A percentile compares a stretch with the other conserved stretches of the same genome.
Conservation (phyloP, 257 asterid genomes). For the Primulina huaijiensis region DNA sequence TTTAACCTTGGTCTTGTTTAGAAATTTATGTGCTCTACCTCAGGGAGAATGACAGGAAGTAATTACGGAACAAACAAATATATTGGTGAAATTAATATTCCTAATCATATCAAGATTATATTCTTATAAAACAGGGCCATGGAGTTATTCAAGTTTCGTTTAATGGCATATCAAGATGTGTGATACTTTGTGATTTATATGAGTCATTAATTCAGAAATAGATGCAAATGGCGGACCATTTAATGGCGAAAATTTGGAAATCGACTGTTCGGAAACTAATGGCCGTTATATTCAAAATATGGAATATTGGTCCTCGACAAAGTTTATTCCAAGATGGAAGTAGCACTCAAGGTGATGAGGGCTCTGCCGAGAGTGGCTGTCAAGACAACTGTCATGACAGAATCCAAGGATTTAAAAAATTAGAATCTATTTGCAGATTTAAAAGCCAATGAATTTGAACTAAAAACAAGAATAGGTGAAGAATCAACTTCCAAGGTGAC, state of each 20-base stretch:
- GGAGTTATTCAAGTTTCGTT: background rate
- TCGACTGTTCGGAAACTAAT: background rate
- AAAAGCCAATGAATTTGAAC: too few species aligned
- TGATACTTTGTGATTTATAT: conserved; percentile 3
- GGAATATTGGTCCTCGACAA: background rate
- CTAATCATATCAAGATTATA: background rate
- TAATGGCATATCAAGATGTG: conserved; percentile 6
- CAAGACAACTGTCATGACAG: too few species aligned
- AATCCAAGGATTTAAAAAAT: too few species aligned
- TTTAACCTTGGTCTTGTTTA: background rate
- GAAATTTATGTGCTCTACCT: background rate
- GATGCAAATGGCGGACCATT: background rate
- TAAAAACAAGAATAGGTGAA: too few species aligned
- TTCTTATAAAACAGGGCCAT: background rate
- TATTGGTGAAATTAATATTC: background rate
- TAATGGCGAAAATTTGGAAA: background rate
- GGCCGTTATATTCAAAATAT: background rate
- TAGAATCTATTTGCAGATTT: too few species aligned
- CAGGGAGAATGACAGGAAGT: background rate
- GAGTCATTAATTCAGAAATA: background rate
- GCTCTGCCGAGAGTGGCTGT: too few species aligned
- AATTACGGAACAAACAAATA: background rate
- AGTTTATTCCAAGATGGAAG: too few species aligned
- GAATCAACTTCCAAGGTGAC: too few species aligned
- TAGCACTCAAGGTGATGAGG: too few species aligned